Evolutionary conservation across 78 protist genomes (phyloP).

Genomic region (slime mould (Dictyostelium discoideum)): DNA sequence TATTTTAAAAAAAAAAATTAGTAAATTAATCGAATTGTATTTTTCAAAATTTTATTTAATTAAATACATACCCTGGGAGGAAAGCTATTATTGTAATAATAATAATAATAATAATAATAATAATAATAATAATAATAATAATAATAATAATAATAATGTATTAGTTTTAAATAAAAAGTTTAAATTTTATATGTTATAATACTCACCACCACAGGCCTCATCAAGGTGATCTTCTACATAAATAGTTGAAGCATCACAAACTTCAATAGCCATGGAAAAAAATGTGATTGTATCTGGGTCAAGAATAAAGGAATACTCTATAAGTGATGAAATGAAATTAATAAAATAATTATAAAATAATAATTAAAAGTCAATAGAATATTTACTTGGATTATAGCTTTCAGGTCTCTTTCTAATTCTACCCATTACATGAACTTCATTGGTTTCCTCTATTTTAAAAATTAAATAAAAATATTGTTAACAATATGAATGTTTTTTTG

Average conservation of each 20-base stretch:
- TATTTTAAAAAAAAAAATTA: too few species aligned
- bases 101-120: too few species aligned
- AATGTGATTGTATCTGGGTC: not conserved
- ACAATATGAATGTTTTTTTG: too few species aligned
- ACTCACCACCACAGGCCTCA: not conserved
- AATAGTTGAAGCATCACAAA: slow-evolving; percentile 13
- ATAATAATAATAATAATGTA: too few species aligned
- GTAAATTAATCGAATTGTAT: too few species aligned
- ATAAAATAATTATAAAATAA: too few species aligned
- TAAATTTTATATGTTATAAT: too few species aligned
- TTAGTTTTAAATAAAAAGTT: too few species aligned
- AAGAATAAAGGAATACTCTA: not conserved
- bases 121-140: too few species aligned
- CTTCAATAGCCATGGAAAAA: slow-evolving; percentile 23
- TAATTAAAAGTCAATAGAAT: not conserved
- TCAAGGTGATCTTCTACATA: slow-evolving; percentile 4
- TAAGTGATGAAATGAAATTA: not conserved
- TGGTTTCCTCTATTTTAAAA: too few species aligned
- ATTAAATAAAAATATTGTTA: too few species aligned
- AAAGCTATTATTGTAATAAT: not conserved
- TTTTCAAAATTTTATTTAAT: too few species aligned
- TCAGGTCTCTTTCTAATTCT: not conserved
- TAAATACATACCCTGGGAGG: not conserved
- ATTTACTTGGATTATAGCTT: not conserved
- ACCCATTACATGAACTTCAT: not conserved